Evolutionary conservation across 1,284 basidiomycete species (phyloP), one percentile per base, ranked within the genome.

Genomic region (Cryptococcus deneoformans): DNA sequence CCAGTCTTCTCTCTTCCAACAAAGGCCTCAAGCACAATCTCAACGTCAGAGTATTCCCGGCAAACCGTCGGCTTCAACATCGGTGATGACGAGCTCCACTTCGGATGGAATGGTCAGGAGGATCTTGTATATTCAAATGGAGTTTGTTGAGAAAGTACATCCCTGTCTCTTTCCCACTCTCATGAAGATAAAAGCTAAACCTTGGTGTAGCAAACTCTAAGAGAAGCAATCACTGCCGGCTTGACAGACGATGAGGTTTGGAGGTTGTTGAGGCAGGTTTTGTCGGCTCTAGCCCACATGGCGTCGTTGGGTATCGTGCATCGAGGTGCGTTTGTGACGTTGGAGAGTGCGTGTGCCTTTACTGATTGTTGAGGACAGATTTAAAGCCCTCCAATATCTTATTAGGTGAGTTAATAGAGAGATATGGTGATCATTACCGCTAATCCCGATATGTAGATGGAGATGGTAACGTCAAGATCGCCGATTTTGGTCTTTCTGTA

Each of bases 231-330:
- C 47, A 86, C 86, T 14, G 87, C 90, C 64, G 89, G 88, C 0
- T 78, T 95, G 3, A 81, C 82, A 0, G 90, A 92, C 74, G 86
- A 90, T 47, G 90, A 95, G 62, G 86, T 87, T 0, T 97, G 94
- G 94, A 80, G 89, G 35, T 79, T 97, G 16, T 90, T 97, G 69
- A 86, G 90, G 50, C 92, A 97, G 77, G 87, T 95, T 53, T 77
- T 97, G n/a, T 92, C 96, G 62, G 94, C 93, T 0, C 81, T 98
- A 3, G 88, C 89, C 0, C 91, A 97, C 67, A 93, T 97, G 84
- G 86, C 89, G 12, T 86, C 85, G 35, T 81, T 91, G 49, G 89
- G 90, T 34, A 94, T 98, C 65, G 88, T 97, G 35, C 93, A 97
- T 78, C 84, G 94, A 49, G 67, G 63, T 67, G 40, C 50, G 63